phyloP scores from a whole-genome alignment of 345 rosid genomes.

The Arabidopsis arenosa region DNA sequence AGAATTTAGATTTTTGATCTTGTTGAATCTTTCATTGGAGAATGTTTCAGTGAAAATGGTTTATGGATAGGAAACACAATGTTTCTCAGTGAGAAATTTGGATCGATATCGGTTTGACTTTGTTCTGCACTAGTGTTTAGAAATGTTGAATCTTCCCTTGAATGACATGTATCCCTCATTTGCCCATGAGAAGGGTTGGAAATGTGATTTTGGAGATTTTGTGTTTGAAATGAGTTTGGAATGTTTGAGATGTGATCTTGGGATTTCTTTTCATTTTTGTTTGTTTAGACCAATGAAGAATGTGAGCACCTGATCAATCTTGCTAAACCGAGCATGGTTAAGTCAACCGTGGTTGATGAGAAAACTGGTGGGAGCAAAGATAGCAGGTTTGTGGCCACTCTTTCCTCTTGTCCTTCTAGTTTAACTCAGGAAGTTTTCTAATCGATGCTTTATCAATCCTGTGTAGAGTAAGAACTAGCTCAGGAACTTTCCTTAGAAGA shows the following conservation, averaged over 20 bases:
- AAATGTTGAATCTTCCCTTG: no score
- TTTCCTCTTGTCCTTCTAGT: slow-evolving; percentile 8
- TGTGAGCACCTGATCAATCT: slow-evolving; percentile 77
- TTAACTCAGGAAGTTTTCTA: background rate
- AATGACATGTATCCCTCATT: background rate
- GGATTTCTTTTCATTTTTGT: background rate
- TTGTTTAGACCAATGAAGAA: slow-evolving; percentile 72
- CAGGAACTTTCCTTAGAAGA: slow-evolving; percentile 83
- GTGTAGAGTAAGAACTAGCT: slow-evolving; percentile 90
- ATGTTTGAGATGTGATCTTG: slow-evolving; percentile 22
- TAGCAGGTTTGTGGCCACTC: slow-evolving; percentile 61
- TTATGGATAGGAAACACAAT: background rate
- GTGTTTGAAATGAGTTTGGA: slow-evolving; percentile 11
- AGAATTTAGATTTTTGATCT: background rate
- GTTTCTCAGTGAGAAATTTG: no score
- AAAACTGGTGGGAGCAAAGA: slow-evolving; percentile 89
- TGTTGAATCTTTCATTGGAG: background rate
- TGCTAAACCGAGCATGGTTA: slow-evolving; percentile 82
- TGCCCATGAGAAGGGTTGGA: no score
- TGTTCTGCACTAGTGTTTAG: no score
- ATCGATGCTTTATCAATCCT: background rate
- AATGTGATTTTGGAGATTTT: background rate
- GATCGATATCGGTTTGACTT: no score
- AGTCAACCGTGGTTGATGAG: slow-evolving; percentile 90
- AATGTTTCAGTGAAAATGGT: background rate